Base-by-base conservation (phyloP, 129 eudicot genomes). In the Flaveria brownii region DNA sequence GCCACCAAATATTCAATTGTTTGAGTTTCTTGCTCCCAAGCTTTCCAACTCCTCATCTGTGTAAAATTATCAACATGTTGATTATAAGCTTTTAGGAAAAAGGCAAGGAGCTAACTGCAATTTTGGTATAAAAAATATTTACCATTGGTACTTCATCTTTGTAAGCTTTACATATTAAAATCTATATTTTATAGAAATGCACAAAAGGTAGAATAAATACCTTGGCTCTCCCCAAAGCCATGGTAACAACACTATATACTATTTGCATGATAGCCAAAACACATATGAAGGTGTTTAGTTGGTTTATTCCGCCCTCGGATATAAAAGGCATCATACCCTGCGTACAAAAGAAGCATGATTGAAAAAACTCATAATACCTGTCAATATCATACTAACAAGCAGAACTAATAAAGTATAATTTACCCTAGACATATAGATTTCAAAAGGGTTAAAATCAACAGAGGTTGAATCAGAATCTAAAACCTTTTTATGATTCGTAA, bases 11-110 rank as follows among this genome's bases (percentile, higher is more conserved):
- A 85, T n/a, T 76, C 86, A 3, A 20, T 50, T 56, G 89, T 82
- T 71, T 76, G 86, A 28, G 89, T 85, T 79, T 85, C 89, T 82
- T 85, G 75, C 82, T 85, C 89, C 89, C 89, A 85, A 43, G 79
- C 77, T 82, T 85, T 85, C 89, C 89, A 85, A 42, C 77, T 81
- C 61, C 73, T 74, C 86, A 85, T 85, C 89, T 85, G 18, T 68
- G 18, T 13, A 75, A 65, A 33, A 6, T 2, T 9, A 9, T 11
- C 59, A 65, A 26, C 3, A 11, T 0, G 14, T 7, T 64, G 6
- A 64, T 6, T 66, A n/a, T 41, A 30, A 75, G 54, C 30, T 60
- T 50, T 16, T 13, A 11, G 55, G 59, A 15, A 52, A 74, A 28
- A 22, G 9, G 28, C 50, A 70, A 50, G 45, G 72, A 42, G 73